Evolutionary conservation across 371 early-diverging fungal species (phyloP).

Genomic region (Funneliformis caledonium): DNA sequence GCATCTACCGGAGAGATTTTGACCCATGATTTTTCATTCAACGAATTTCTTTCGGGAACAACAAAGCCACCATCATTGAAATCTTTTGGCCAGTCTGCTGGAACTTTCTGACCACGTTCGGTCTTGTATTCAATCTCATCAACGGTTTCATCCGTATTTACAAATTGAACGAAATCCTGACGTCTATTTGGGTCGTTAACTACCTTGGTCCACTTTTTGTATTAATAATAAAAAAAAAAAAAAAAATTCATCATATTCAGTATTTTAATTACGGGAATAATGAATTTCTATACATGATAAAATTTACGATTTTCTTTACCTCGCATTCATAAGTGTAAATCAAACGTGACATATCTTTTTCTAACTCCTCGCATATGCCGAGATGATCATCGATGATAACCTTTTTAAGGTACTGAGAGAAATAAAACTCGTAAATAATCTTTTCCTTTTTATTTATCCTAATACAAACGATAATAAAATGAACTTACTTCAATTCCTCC

Average conservation of each 20-base stretch:
- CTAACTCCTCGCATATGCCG: constrained; percentile 65
- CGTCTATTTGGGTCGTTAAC: constrained; percentile 61
- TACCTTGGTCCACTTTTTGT: constrained; percentile 58
- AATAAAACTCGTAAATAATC: neutral
- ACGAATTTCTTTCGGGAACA: constrained; percentile 20
- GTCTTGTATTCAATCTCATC: constrained; percentile 58
- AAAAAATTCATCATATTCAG: too few relatives aligned
- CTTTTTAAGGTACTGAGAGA: constrained; percentile 55
- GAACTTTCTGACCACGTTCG: constrained; percentile 66
- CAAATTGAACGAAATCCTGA: constrained; percentile 64
- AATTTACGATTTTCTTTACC: too few relatives aligned
- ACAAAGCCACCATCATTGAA: neutral
- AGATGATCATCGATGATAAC: constrained; percentile 67
- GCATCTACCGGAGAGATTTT: constrained; percentile 46
- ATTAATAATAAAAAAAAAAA: too few relatives aligned
- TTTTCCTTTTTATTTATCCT: neutral
- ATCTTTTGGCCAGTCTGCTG: constrained; percentile 70
- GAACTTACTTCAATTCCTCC: constrained; percentile 59
- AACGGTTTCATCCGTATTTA: constrained; percentile 58
- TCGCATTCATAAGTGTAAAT: constrained; percentile 64
- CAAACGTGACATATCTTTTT: constrained; percentile 62
- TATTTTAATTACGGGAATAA: too few relatives aligned
- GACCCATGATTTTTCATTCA: constrained; percentile 44
- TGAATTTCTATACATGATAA: too few relatives aligned
- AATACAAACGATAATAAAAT: neutral